Conservation (phyloP, 192 early-diverging fungal genomes). For the Glomus cerebriforme region DNA sequence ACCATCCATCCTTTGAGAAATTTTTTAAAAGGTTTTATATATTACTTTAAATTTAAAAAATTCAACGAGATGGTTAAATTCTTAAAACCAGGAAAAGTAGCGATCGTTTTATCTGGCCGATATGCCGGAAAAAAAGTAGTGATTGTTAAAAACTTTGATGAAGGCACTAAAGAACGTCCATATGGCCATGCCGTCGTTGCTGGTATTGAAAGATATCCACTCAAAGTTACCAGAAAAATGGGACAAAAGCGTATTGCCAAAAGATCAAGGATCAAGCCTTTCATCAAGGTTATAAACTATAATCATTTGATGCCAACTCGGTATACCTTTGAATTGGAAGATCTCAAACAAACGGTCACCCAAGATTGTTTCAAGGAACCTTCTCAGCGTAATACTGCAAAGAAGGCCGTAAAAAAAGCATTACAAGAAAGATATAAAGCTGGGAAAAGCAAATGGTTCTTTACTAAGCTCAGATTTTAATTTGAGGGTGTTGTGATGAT, state of each 20-base stretch:
- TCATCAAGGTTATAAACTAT: conserved; percentile 99
- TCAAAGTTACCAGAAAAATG: conserved; percentile 97
- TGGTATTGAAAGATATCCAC: conserved; percentile 95
- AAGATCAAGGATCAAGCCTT: conserved; percentile 98
- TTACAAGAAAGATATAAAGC: conserved; percentile 97
- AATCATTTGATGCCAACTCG: conserved; percentile 99
- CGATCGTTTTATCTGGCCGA: conserved; percentile 96
- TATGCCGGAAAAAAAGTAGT: conserved; percentile 99
- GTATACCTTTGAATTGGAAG: conserved; percentile 88
- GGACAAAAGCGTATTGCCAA: conserved; percentile 93
- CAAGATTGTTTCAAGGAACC: conserved; percentile 94
- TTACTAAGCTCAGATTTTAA: conserved; percentile 98
- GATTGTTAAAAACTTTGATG: conserved; percentile 95
- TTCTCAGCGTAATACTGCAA: conserved; percentile 83
- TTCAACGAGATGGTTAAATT: conserved; percentile 32
- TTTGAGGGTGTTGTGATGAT: neutral
- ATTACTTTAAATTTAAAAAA: neutral
- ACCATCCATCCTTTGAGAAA: neutral
- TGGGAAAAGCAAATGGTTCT: conserved; percentile 99
- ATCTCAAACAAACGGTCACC: conserved; percentile 86
- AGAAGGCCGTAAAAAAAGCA: conserved; percentile 94
- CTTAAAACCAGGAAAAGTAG: conserved; percentile 68
- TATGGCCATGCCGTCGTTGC: conserved; percentile 99
- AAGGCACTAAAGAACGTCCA: conserved; percentile 94
- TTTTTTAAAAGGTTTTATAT: neutral